Base-by-base conservation (phyloP, 768 basidiomycete genomes). In the Auricularia sp. region DNA sequence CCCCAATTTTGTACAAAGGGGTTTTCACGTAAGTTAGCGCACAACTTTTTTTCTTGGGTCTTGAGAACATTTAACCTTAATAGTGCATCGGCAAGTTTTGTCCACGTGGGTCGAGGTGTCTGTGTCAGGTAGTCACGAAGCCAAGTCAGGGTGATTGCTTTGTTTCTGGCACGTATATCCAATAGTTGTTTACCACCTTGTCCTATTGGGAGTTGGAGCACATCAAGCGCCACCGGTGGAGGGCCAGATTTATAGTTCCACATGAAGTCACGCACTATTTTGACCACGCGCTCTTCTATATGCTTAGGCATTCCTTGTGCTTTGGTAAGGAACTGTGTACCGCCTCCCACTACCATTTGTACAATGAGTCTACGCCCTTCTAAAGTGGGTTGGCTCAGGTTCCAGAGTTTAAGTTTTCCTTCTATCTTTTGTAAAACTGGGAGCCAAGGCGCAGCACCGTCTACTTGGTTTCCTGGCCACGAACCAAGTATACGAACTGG, bases 331-430 rank as follows among this genome's bases (percentile, higher is more conserved):
- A 51, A 51, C 18, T 51, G 47, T 51, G 47, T 51, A 6, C 11
- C 10, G 8, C 47, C 47, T 51, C 47, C 47, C 5, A 51, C 47
- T 6, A 51, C 16, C 47, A 51, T 51, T 21, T 51, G 47, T 6
- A 51, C 16, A 12, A 51, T 51, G 1, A 51, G 16, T 21, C 47
- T 16, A 6, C 47, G 8, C 6, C 47, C 47, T 51, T 51, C 47
- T 6, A 51, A 16, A 12, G 47, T 51, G 6, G 47, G 47, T 51
- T 51, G 47, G 16, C 47, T 51, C 6, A 51, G 47, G 47, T 51
- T 51, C 47, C 47, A 51, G 2, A 67, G 64, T 0, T 75, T 73
- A 65, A 69, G 65, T 10, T 14, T 16, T 11, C 16, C 18, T 21
- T 51, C 47, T 6, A 51, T 51, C 18, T 51, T 51, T 6, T 51